These are phyloP conservation scores for Triticum monococcum DNA, from an alignment of 176 grass and related monocot species.

Conservation along the genomic window DNA sequence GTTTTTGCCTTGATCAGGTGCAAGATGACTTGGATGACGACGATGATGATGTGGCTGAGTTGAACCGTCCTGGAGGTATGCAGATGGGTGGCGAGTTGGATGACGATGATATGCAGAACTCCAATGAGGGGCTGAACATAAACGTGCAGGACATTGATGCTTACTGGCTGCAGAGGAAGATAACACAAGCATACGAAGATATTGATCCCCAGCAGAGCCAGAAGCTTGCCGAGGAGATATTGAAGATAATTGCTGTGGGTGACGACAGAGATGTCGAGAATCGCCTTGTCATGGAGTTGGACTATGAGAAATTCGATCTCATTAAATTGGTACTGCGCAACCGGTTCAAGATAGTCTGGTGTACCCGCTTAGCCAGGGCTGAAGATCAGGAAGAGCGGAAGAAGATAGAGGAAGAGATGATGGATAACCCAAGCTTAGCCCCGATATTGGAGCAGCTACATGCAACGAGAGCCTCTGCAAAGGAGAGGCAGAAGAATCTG, in stretches of 20 bases:
- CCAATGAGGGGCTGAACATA: conserved; percentile 57
- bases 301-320: conserved; percentile 95
- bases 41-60: conserved; percentile 52
- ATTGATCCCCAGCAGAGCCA: conserved; percentile 90
- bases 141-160: conserved; percentile 98
- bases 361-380: conserved; percentile 80
- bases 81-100: conserved; percentile 78
- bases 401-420: conserved; percentile 92
- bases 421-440: conserved; percentile 39
- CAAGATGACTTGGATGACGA: conserved; percentile 94
- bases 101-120: conserved; percentile 70
- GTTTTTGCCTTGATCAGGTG: conserved; percentile 42
- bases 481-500: conserved; percentile 87
- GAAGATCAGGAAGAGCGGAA: conserved; percentile 85
- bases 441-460: conserved; percentile 88
- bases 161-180: conserved; percentile 97
- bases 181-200: conserved; percentile 81
- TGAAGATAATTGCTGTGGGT: conserved; percentile 81
- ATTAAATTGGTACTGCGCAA: conserved; percentile 78
- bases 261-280: conserved; percentile 89
- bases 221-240: conserved; percentile 79
- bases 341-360: conserved; percentile 98
- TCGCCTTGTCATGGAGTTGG: conserved; percentile 76
- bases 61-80: conserved; percentile 66
- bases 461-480: conserved; percentile 93